Conservation (phyloP, 1,284 basidiomycete species). For the Ceratobasidium sp. region DNA sequence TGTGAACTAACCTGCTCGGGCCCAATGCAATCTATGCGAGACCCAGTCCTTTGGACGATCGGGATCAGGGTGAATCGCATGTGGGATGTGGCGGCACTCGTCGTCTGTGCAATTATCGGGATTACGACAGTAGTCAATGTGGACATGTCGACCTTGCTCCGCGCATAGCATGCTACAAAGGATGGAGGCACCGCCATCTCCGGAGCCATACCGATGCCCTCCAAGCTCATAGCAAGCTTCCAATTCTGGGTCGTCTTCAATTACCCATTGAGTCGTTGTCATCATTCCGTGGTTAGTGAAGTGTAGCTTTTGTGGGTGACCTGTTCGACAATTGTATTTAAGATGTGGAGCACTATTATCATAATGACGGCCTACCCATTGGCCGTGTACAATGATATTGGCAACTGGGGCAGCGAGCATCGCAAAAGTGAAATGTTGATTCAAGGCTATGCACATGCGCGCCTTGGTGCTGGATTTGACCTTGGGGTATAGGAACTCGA, state of each 20-base stretch:
- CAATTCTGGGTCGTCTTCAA: conserved; percentile 59
- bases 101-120: conserved; percentile 52
- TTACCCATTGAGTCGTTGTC: conserved; percentile 62
- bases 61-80: conserved; percentile 56
- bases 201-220: conserved; percentile 61
- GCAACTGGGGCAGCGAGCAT: conserved; percentile 62
- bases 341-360: not conserved
- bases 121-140: conserved; percentile 64
- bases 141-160: conserved; percentile 60
- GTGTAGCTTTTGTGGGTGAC: conserved; percentile 65
- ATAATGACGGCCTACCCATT: conserved; percentile 52
- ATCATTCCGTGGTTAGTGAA: conserved; percentile 70
- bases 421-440: conserved; percentile 59
- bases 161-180: conserved; percentile 66
- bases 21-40: conserved; percentile 65
- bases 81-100: conserved; percentile 58
- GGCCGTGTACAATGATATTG: conserved; percentile 67
- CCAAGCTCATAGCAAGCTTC: conserved; percentile 59
- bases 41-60: conserved; percentile 60
- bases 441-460: conserved; percentile 59
- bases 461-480: conserved; percentile 55
- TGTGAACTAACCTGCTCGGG: conserved; percentile 48
- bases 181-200: conserved; percentile 68
- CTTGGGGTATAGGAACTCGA: conserved; percentile 56
- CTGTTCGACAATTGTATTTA: conserved; percentile 50